Evolutionary conservation across 139 green algal genomes (phyloP).

Genomic region (Eudorina sp.): DNA sequence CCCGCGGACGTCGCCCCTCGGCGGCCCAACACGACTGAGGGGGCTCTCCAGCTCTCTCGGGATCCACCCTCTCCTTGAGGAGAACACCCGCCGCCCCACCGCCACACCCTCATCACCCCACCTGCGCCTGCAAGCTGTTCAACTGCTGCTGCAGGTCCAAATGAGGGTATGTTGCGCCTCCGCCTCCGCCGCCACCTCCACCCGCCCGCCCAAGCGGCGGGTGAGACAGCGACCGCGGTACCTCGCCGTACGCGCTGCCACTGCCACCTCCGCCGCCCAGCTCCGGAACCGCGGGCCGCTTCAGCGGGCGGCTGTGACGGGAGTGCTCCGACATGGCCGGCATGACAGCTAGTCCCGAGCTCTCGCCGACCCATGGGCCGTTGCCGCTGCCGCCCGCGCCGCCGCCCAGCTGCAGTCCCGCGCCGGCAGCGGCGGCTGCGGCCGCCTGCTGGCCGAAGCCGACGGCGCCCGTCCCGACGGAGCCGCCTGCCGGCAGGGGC

Average conservation of each 20-base stretch:
- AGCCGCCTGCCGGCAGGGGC: not conserved
- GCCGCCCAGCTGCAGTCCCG: not conserved
- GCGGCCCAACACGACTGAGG: too few relatives aligned
- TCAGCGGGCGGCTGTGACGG: constrained; percentile 2
- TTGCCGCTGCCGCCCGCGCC: not conserved
- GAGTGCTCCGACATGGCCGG: constrained; percentile 32
- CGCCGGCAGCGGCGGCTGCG: too few relatives aligned
- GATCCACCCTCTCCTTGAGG: too few relatives aligned
- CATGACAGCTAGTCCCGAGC: not conserved
- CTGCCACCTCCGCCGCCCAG: not conserved
- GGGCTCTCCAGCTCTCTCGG: too few relatives aligned
- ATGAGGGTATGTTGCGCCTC: not conserved
- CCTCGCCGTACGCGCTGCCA: not conserved
- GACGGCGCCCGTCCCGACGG: not conserved
- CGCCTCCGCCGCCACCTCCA: constrained; percentile 1
- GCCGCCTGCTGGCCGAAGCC: not conserved
- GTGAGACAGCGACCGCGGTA: constrained; percentile 41
- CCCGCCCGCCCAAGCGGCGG: not conserved
- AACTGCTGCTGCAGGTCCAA: constrained; percentile 43
- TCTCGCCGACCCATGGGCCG: not conserved
- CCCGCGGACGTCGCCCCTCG: too few relatives aligned
- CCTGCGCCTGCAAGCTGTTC: constrained; percentile 34
- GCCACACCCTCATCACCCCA: too few relatives aligned
- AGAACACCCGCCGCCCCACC: too few relatives aligned
- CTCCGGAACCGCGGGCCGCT: not conserved